Evolutionary conservation across 768 basidiomycete genomes (phyloP).

Genomic region (Xerocomellus chrysenteron): DNA sequence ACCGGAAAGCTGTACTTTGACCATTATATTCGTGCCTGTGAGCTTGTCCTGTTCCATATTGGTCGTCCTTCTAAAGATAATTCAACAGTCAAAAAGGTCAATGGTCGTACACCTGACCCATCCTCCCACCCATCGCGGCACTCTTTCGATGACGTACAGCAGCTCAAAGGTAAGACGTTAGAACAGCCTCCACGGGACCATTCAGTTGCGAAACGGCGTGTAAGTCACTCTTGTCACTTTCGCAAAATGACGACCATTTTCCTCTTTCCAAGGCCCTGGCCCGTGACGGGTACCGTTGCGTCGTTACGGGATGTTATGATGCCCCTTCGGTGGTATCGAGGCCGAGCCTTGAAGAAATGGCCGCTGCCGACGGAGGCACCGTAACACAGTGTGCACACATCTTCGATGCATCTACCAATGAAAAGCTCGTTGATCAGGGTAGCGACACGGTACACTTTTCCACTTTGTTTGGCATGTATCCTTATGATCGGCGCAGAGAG

Average conservation of each 20-base stretch:
- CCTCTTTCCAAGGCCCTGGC: not conserved
- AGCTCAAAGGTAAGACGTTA: not conserved
- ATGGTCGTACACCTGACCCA: not conserved
- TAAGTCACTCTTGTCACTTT: not conserved
- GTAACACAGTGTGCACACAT: not conserved
- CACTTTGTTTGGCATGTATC: not conserved
- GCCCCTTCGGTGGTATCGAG: not conserved
- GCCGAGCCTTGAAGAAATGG: not conserved
- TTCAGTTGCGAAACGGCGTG: not conserved
- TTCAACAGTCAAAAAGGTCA: not conserved
- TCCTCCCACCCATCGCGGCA: not conserved
- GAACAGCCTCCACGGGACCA: not conserved
- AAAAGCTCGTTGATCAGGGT: not conserved
- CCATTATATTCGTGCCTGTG: not conserved
- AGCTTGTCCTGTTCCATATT: not conserved
- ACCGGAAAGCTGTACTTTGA: not conserved
- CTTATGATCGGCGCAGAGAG: not conserved
- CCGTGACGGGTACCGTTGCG: not conserved
- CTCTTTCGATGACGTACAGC: not conserved
- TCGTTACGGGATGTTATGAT: not conserved
- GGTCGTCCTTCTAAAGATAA: not conserved
- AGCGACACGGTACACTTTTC: not conserved
- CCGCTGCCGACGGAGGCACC: not conserved
- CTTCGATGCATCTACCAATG: not conserved
- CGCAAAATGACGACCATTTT: not conserved